These are phyloP conservation scores for Penicillium taxi DNA, from an alignment of 495 filamentous ascomycete genomes.

Conservation along the genomic window DNA sequence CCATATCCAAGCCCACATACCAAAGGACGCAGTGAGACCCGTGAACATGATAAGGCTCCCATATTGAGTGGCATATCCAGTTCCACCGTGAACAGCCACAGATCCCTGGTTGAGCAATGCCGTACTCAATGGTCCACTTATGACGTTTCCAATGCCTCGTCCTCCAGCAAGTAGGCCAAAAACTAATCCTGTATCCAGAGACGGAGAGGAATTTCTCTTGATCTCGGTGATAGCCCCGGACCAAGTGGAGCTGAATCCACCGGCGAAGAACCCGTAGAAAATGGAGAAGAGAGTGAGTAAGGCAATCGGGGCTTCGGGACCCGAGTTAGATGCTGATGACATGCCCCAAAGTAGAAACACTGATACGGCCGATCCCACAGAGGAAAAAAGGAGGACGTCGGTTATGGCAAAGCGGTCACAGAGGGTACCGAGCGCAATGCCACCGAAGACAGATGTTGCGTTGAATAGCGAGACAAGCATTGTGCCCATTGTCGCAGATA, in stretches of 20 bases:
- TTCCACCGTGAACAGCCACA: slow-evolving; percentile 14
- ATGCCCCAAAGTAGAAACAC: slow-evolving; percentile 66
- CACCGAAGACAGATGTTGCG: slow-evolving; percentile 48
- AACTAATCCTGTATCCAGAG: slow-evolving; percentile 50
- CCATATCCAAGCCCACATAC: slow-evolving; percentile 33
- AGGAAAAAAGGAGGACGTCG: slow-evolving; percentile 51
- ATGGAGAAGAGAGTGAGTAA: slow-evolving; percentile 59
- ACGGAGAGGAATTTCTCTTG: slow-evolving; percentile 32
- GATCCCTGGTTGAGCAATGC: slow-evolving; percentile 37
- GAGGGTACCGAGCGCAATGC: slow-evolving; percentile 50
- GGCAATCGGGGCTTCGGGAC: slow-evolving; percentile 37
- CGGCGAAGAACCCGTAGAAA: slow-evolving; percentile 62
- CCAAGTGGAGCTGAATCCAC: slow-evolving; percentile 54
- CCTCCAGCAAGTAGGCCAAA: slow-evolving; percentile 57
- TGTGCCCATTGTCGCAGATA: slow-evolving; percentile 38
- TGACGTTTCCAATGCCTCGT: slow-evolving; percentile 58
- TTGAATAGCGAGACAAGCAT: slow-evolving; percentile 51
- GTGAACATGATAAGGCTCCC: slow-evolving; percentile 42
- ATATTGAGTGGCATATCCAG: slow-evolving; percentile 35
- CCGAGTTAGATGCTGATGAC: slow-evolving; percentile 15
- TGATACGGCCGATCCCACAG: slow-evolving; percentile 48
- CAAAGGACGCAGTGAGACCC: slow-evolving; percentile 32
- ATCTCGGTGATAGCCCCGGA: slow-evolving; percentile 54
- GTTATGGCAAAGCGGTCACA: slow-evolving; percentile 54
- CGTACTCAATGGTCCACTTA: slow-evolving; percentile 54